Evolutionary conservation across 768 basidiomycete genomes (phyloP).

Genomic region (Amanita pseudoporphyria): DNA sequence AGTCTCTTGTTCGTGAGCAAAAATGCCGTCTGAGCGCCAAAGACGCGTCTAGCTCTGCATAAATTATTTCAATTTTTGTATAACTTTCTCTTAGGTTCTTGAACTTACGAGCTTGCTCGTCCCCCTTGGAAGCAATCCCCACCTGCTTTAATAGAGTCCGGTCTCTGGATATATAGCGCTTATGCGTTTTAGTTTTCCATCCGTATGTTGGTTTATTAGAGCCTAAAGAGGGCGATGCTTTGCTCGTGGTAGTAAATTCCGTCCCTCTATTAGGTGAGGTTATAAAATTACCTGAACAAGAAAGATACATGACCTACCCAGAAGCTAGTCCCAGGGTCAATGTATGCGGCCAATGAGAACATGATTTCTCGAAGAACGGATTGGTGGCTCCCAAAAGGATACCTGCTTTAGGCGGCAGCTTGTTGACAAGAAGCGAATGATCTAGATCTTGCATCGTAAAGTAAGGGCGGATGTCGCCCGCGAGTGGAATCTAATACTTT

Average conservation of each 20-base stretch:
- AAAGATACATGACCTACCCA: constrained; percentile 24
- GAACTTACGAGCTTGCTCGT: constrained; percentile 42
- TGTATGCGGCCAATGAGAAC: constrained; percentile 80
- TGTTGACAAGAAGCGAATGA: constrained; percentile 64
- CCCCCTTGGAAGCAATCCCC: constrained; percentile 48
- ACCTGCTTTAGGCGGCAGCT: constrained; percentile 70
- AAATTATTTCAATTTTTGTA: background rate
- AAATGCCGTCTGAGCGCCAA: constrained; percentile 73
- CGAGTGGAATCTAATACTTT: constrained; percentile 58
- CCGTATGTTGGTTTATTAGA: constrained; percentile 50
- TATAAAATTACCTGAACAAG: background rate
- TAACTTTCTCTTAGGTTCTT: constrained; percentile 2
- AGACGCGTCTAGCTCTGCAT: constrained; percentile 51
- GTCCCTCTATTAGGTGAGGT: constrained; percentile 1
- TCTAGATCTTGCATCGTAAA: constrained; percentile 97
- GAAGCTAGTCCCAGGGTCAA: constrained; percentile 53
- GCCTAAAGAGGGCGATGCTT: constrained; percentile 1
- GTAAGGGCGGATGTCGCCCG: constrained; percentile 85
- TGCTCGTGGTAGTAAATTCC: constrained; percentile 10
- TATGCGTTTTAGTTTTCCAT: constrained; percentile 73
- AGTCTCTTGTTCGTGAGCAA: constrained; percentile 71
- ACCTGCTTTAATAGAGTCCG: constrained; percentile 60
- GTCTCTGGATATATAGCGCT: constrained; percentile 82
- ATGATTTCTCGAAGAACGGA: constrained; percentile 73
- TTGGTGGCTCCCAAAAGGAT: constrained; percentile 81